Evolutionary conservation across 129 eudicot species (phyloP).

Genomic region (Kitagawia praeruptora): DNA sequence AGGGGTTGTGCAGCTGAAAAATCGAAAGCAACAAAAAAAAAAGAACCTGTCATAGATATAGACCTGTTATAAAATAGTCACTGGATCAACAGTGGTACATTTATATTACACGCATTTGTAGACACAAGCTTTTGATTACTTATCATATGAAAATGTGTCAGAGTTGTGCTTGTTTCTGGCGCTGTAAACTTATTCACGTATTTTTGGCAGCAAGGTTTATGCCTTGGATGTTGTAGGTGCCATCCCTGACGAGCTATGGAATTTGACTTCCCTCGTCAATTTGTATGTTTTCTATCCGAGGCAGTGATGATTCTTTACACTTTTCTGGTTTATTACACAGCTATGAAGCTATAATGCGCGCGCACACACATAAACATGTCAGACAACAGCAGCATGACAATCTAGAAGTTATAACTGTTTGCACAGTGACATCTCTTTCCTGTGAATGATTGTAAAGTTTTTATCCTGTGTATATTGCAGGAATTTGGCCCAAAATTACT

Average conservation of each 20-base stretch:
- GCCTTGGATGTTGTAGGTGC: conserved; percentile 24
- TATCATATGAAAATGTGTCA: neutral
- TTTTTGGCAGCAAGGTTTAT: conserved; percentile 36
- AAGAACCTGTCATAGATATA: no score
- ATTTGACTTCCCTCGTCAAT: conserved; percentile 31
- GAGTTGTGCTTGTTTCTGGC: neutral
- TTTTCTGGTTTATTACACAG: neutral
- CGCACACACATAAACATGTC: neutral
- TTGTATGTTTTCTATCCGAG: conserved; percentile 20
- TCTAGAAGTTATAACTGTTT: neutral
- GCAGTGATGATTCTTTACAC: neutral
- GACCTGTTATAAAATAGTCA: no score
- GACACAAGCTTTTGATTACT: no score
- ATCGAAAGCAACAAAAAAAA: no score
- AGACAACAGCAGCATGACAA: neutral
- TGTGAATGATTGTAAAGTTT: neutral
- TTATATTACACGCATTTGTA: no score
- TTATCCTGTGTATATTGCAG: conserved; percentile 22
- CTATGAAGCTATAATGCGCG: neutral
- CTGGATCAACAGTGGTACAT: no score
- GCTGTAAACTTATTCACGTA: neutral
- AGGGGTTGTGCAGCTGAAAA: no score
- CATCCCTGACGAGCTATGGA: conserved; percentile 49
- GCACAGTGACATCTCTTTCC: neutral
- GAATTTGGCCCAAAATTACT: conserved; percentile 48